phyloP scores from a whole-genome alignment of 306 rosid species.

The Luffa aegyptiaca region DNA sequence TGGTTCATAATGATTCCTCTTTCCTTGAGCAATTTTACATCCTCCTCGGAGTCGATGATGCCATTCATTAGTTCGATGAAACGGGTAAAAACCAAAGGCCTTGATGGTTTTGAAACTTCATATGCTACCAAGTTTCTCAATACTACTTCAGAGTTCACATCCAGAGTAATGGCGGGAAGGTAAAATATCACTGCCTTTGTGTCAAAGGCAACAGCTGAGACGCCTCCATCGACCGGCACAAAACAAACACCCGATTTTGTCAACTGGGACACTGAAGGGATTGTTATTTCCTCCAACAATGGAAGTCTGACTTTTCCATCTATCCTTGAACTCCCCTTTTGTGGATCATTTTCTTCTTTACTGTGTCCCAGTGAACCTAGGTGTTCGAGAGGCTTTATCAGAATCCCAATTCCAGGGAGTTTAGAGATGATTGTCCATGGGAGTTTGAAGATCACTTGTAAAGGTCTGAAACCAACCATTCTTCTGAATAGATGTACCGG shows the following conservation, averaged over 20 bases:
- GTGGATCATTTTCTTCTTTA: conserved; percentile 24
- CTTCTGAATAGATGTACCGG: conserved; percentile 34
- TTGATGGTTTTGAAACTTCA: conserved; percentile 53
- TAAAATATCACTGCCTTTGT: conserved; percentile 23
- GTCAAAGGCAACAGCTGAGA: conserved; percentile 45
- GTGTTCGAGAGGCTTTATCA: conserved; percentile 25
- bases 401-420: conserved; percentile 33
- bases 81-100: conserved; percentile 54
- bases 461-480: conserved; percentile 35
- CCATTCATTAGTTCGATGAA: conserved; percentile 70
- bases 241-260: conserved; percentile 33
- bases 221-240: conserved; percentile 26
- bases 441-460: conserved; percentile 27
- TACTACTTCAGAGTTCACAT: conserved; percentile 44
- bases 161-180: conserved; percentile 49
- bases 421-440: conserved; percentile 62
- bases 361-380: conserved; percentile 12
- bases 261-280: conserved; percentile 55
- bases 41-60: conserved; percentile 57
- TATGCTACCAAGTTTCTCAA: conserved; percentile 66
- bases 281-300: conserved; percentile 52
- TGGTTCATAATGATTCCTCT: conserved; percentile 48
- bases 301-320: conserved; percentile 27
- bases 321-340: conserved; percentile 16
- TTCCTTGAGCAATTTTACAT: conserved; percentile 42